phyloP scores from a whole-genome alignment of 306 rosid genomes.

The Corylus heterophylla region DNA sequence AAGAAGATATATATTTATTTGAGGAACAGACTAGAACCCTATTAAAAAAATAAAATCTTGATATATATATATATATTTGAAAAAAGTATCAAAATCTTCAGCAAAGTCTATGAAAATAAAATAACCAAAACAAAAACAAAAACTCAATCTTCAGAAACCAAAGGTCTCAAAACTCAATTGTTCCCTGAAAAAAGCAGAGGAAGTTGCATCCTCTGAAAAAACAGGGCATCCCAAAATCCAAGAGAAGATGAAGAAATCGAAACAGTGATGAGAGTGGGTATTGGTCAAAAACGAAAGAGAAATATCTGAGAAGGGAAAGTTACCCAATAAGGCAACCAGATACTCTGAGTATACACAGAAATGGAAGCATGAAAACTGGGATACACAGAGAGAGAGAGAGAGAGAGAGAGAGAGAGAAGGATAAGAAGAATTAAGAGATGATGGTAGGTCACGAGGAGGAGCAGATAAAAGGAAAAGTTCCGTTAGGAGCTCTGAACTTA shows the following conservation, averaged over 20 bases:
- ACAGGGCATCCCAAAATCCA: constrained; percentile 30
- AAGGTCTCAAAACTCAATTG: neutral
- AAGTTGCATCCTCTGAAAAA: neutral
- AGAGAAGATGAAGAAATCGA: constrained; percentile 11
- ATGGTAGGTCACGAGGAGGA: constrained; percentile 45
- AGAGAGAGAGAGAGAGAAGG: constrained; percentile 1
- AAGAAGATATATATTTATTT: constrained; percentile 15
- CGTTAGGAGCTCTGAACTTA: constrained; percentile 44
- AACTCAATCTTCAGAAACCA: neutral
- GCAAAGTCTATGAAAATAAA: neutral
- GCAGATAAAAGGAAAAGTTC: constrained; percentile 43
- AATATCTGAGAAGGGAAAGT: constrained; percentile 30
- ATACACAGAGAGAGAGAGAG: neutral
- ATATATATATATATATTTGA: neutral
- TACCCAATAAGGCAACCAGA: constrained; percentile 22
- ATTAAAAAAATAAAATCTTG: neutral
- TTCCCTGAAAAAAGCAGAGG: neutral
- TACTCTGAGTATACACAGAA: neutral
- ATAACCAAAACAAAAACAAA: neutral
- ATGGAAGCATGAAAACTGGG: constrained; percentile 8
- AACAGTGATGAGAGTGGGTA: constrained; percentile 6
- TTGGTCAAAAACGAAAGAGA: neutral
- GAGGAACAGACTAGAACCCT: constrained; percentile 16
- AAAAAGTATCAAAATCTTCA: neutral
- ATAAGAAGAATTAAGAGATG: constrained; percentile 3